Evolutionary conservation across 176 grass and related monocot species (phyloP), one percentile per base, ranked within the genome.

Genomic region (Oropetium thomaeum): DNA sequence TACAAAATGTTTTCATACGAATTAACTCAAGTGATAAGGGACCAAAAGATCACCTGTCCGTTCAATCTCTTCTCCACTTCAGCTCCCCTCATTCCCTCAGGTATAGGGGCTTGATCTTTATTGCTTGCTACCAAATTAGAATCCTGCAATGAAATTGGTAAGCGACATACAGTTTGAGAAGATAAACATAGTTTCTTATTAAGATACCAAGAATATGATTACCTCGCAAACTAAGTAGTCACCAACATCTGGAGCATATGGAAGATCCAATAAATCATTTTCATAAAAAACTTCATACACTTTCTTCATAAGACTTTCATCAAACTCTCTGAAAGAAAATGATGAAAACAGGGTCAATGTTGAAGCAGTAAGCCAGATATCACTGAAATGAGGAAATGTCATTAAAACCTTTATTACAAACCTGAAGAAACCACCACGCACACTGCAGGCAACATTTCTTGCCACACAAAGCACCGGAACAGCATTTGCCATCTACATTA

Each of bases 401-500:
- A 79, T 40, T 6, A 29, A 1, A 25, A 49, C 32, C 67, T 66
- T 58, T 71, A 67, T 49, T 25, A 85, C 85, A 41, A 78, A 97
- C 94, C 88, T 97, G 84, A 99, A 99, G 86, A 99, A 95, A 10
- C 96, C 92, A 79, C 92, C 92, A 84, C 92, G 89, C 40, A 95
- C 87, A 92, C 88, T 99, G 84, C 96, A 95, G 65, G 96, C 96
- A 60, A 99, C 92, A 88, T 99, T 99, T 79, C 96, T 95, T 54
- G 96, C 89, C 73, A 99, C 96, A 88, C 96, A 99, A 31, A 99
- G 87, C 47, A 95, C 92, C 32, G 92, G 96, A 80, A 95, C 91
- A 77, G 80, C 89, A 78, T 76, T 84, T 63, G 96, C 85, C 79
- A 87, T 99, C 96, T 97, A 81, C 59, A 82, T 73, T 52, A 78